phyloP scores from a whole-genome alignment of 208 protist species.

The Leishmania gerbilli region DNA sequence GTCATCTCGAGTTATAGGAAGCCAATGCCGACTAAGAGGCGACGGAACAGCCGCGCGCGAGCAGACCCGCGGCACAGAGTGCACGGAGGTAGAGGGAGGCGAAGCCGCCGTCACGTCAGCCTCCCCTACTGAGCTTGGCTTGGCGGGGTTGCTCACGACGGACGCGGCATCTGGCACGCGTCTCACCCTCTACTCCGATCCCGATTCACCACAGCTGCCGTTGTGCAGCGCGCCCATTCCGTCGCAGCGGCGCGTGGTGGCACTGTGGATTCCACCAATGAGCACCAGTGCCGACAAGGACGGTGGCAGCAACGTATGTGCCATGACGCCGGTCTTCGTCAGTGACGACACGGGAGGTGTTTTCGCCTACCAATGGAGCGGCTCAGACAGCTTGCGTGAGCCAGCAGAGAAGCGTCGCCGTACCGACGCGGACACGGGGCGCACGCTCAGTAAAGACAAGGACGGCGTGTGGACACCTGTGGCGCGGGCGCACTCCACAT shows the following conservation, averaged over 20 bases:
- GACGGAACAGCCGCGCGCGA: constrained; percentile 31
- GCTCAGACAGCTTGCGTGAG: neutral
- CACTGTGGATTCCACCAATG: constrained; percentile 19
- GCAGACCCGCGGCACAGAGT: neutral
- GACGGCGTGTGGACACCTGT: neutral
- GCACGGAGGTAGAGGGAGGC: constrained; percentile 20
- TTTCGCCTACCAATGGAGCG: constrained; percentile 23
- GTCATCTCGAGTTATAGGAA: constrained; percentile 8
- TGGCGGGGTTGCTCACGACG: constrained; percentile 40
- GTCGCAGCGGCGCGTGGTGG: constrained; percentile 28
- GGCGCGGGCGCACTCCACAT: constrained; percentile 8
- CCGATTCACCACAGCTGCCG: neutral
- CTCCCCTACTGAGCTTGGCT: constrained; percentile 1
- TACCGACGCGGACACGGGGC: neutral
- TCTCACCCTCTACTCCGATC: constrained; percentile 21
- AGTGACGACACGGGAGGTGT: constrained; percentile 40
- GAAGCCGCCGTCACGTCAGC: constrained; percentile 5
- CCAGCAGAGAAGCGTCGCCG: constrained; percentile 4
- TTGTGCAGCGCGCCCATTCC: constrained; percentile 23
- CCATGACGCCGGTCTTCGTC: constrained; percentile 15
- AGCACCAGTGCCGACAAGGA: neutral
- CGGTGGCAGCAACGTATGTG: neutral
- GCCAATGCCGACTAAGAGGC: constrained; percentile 23
- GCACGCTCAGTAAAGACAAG: neutral
- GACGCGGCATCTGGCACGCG: constrained; percentile 37